Percentiles rank a stretch among this genome's conserved stretches.
Conservation (phyloP, 306 rosid genomes). For the barrel medic (Medicago truncatula) region MtrunA17r5.0-ANR NC_053043.1:43652501-43653000, state of each 20-base stretch:
- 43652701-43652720: conserved; percentile 33
- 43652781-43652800: background rate
- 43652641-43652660: conserved; percentile 30
- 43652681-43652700: conserved; percentile 34
- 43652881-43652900: too few species aligned
- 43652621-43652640: conserved; percentile 15
- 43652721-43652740: conserved; percentile 42
- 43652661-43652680: background rate
- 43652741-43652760: background rate
- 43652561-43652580: conserved; percentile 27
- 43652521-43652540: background rate
- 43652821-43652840: too few species aligned
- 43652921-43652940: too few species aligned
- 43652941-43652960: too few species aligned
- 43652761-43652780: background rate
- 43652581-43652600: conserved; percentile 34
- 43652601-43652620: background rate
- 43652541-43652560: background rate
- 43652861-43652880: too few species aligned
- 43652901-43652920: too few species aligned
- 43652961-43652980: too few species aligned
- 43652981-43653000: too few species aligned
- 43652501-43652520: background rate
- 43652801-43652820: too few species aligned
- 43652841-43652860: too few species aligned